Evolutionary conservation across 768 basidiomycete genomes (phyloP).

Genomic region (Calocybe gangraenosa): DNA sequence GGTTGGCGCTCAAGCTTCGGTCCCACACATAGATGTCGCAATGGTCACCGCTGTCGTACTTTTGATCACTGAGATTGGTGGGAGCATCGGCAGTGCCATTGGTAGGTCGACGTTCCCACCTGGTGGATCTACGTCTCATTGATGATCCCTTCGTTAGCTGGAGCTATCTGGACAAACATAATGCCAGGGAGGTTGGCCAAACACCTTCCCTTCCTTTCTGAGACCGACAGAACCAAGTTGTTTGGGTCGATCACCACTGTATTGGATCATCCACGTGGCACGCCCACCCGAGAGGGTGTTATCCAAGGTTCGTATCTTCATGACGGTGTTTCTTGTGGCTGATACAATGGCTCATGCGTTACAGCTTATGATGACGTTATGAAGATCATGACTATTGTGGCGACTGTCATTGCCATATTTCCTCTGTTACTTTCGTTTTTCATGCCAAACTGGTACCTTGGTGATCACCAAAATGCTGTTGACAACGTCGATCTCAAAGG

Average conservation of each 20-base stretch:
- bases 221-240: slow-evolving; percentile 37
- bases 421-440: slow-evolving; percentile 56
- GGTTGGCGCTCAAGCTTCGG: slow-evolving; percentile 63
- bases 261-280: slow-evolving; percentile 39
- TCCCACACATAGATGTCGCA: slow-evolving; percentile 61
- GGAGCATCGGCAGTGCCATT: slow-evolving; percentile 59
- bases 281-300: slow-evolving; percentile 62
- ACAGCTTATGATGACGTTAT: slow-evolving; percentile 54
- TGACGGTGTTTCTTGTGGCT: not conserved
- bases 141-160: slow-evolving; percentile 31
- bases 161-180: slow-evolving; percentile 57
- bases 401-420: slow-evolving; percentile 48
- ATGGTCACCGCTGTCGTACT: slow-evolving; percentile 64
- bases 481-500: slow-evolving; percentile 38
- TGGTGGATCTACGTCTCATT: not conserved
- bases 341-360: not conserved
- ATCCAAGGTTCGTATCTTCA: slow-evolving; percentile 41
- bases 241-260: slow-evolving; percentile 57
- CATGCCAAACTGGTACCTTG: slow-evolving; percentile 66
- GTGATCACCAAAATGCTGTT: slow-evolving; percentile 67
- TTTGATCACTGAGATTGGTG: slow-evolving; percentile 68
- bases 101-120: slow-evolving; percentile 28
- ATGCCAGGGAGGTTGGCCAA: slow-evolving; percentile 61
- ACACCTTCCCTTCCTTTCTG: slow-evolving; percentile 47
- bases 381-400: slow-evolving; percentile 51